Evolutionary conservation across 495 filamentous ascomycete species (phyloP).

Genomic region (Aspergillus mulundensis): DNA sequence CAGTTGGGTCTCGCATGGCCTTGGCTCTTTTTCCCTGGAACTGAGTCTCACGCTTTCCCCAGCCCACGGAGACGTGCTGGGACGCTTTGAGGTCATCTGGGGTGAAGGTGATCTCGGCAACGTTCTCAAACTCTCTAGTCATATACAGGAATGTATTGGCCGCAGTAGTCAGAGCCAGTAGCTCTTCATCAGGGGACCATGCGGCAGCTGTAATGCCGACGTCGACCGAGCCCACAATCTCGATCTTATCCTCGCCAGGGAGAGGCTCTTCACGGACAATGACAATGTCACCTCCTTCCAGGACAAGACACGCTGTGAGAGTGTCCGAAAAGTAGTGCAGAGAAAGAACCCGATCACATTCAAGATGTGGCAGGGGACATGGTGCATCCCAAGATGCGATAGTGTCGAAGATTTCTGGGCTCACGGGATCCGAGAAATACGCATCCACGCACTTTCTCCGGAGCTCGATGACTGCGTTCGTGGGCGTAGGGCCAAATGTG

Average conservation of each 20-base stretch:
- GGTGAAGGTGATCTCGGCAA: slow-evolving; percentile 66
- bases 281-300: slow-evolving; percentile 89
- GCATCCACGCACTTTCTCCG: slow-evolving; percentile 40
- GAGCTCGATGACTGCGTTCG: slow-evolving; percentile 62
- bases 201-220: slow-evolving; percentile 82
- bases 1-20: slow-evolving; percentile 84
- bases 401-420: slow-evolving; percentile 36
- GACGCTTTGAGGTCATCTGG: slow-evolving; percentile 78
- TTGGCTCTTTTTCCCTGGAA: slow-evolving; percentile 93
- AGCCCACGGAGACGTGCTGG: slow-evolving; percentile 95
- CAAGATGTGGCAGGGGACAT: slow-evolving; percentile 63
- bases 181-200: slow-evolving; percentile 95
- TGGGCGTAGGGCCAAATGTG: slow-evolving; percentile 66
- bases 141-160: slow-evolving; percentile 83
- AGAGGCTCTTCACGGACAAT: slow-evolving; percentile 73
- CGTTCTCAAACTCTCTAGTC: slow-evolving; percentile 84
- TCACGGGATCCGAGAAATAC: slow-evolving; percentile 32
- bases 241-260: slow-evolving; percentile 70
- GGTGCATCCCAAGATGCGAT: slow-evolving; percentile 87
- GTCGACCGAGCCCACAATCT: slow-evolving; percentile 91
- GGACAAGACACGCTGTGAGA: slow-evolving; percentile 68
- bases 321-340: slow-evolving; percentile 84
- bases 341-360: slow-evolving; percentile 65
- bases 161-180: slow-evolving; percentile 75
- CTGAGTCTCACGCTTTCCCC: slow-evolving; percentile 97